Base-by-base conservation (phyloP, 257 asterid genomes). In the Ajuga chamaepitys region DNA sequence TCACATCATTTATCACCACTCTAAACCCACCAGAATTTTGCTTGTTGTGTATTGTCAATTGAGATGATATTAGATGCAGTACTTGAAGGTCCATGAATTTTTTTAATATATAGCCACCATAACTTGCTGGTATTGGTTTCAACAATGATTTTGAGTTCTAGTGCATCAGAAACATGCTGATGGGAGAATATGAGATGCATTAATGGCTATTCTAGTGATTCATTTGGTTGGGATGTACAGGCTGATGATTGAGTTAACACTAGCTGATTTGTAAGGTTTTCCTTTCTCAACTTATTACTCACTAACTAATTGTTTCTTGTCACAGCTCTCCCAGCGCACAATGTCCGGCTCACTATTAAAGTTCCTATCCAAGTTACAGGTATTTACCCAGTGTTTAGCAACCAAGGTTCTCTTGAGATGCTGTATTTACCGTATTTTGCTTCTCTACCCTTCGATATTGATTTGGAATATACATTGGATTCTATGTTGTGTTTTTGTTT, bases 341-440 rank as follows among this genome's bases (percentile, higher is more conserved):
- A 71, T 94, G 58, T 77, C 97, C 7, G 96, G 95, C 62, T 90
- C 99, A 20, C 66, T 94, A 74, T 72, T 94, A 73, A 94, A 91
- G 83, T 88, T 88, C 77, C 97, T 92, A 58, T 90, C 99, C 18
- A 94, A 94, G 89, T 88, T 94, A 52, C 99, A 90, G 96, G 99
- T 94, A 71, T 68, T 68, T 71, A 54, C 34, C 17, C 6, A 21
- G 5, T 28, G 66, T 62, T 41, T 28, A 37, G 48, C 62, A 38
- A 50, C 28, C 45, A 45, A 28, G 32, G 47, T 70, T 52, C 37
- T 46, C 66, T 70, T 55, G 70, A 38, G 60, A 6, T 63, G 50
- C 28, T 56, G 45, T 73, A 64, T 62, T 67, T 64, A 20, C 53
- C 32, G 58, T 35, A 57, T 41, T 66, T 48, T 63, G 21, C 55